Conservation (phyloP, 371 early-diverging fungal species). For the Mucor sp. region DNA sequence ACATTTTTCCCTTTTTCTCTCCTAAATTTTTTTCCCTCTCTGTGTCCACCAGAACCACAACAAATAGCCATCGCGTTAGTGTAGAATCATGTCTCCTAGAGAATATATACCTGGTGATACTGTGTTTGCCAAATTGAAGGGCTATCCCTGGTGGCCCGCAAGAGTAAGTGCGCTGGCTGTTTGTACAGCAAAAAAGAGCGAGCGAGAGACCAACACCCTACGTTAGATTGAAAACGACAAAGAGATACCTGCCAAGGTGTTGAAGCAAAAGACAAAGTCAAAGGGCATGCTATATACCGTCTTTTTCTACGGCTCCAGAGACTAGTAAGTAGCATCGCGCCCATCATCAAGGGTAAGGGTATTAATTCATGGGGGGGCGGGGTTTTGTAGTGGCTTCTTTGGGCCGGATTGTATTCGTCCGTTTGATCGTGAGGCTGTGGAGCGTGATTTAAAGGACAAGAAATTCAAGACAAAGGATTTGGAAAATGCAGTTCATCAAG, state of each 20-base stretch:
- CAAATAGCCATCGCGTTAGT: neutral
- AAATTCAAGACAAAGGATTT: constrained; percentile 55
- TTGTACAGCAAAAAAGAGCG: neutral
- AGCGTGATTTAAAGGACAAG: constrained; percentile 51
- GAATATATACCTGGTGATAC: constrained; percentile 55
- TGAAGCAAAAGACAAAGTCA: constrained; percentile 53
- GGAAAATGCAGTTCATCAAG: constrained; percentile 44
- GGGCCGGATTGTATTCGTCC: constrained; percentile 51
- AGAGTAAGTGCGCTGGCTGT: constrained; percentile 49
- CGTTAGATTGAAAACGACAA: constrained; percentile 54
- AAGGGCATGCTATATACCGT: constrained; percentile 56
- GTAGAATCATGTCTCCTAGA: constrained; percentile 12
- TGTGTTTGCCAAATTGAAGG: constrained; percentile 70
- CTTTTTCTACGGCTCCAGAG: constrained; percentile 63
- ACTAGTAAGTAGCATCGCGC: constrained; percentile 56
- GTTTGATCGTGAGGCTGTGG: constrained; percentile 43
- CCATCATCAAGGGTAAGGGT: neutral
- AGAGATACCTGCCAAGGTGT: constrained; percentile 49
- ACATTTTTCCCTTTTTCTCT: constrained; percentile 11
- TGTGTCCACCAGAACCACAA: neutral
- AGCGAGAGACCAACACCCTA: neutral
- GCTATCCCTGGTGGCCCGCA: constrained; percentile 77
- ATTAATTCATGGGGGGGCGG: neutral
- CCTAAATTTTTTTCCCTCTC: neutral
- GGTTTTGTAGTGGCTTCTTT: constrained; percentile 48